Percentiles rank a stretch among this genome's conserved stretches.
phyloP scores from a whole-genome alignment of 441 rosid species.

The Populus tomentosa region DNA sequence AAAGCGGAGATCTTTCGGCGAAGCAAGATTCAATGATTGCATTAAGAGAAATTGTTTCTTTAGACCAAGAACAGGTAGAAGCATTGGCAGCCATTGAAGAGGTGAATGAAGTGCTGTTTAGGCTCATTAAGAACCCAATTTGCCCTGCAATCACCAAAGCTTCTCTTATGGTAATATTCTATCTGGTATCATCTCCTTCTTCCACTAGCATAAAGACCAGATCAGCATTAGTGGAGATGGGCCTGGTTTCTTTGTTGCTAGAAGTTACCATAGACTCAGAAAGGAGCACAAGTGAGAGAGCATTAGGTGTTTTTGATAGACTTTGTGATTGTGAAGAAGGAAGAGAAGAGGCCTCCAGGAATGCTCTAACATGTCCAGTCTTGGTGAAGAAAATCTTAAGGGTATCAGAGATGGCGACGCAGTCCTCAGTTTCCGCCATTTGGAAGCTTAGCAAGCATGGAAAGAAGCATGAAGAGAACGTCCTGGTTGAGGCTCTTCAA shows the following conservation, averaged over 20 bases:
- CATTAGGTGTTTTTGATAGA: constrained; percentile 28
- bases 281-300: constrained; percentile 33
- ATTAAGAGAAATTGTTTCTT: constrained; percentile 31
- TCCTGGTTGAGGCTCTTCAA: constrained; percentile 40
- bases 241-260: constrained; percentile 28
- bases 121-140: constrained; percentile 33
- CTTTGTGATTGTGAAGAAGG: constrained; percentile 37
- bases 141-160: constrained; percentile 34
- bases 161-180: constrained; percentile 32
- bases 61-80: constrained; percentile 8
- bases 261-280: constrained; percentile 32
- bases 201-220: constrained; percentile 1
- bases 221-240: constrained; percentile 27
- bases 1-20: constrained; percentile 18
- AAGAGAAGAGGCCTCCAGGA: constrained; percentile 27
- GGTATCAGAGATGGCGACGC: constrained; percentile 34
- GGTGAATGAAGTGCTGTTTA: constrained; percentile 16
- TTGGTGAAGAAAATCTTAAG: constrained; percentile 48
- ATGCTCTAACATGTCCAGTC: constrained; percentile 38
- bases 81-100: constrained; percentile 24
- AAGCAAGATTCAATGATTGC: constrained; percentile 27
- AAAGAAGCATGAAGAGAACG: constrained; percentile 18
- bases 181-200: constrained; percentile 18
- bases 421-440: constrained; percentile 36
- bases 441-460: constrained; percentile 41